Percentiles rank a stretch among this genome's conserved stretches.
Evolutionary conservation across 805 yeast species (phyloP).

Genomic region (Candida sonorensis): DNA sequence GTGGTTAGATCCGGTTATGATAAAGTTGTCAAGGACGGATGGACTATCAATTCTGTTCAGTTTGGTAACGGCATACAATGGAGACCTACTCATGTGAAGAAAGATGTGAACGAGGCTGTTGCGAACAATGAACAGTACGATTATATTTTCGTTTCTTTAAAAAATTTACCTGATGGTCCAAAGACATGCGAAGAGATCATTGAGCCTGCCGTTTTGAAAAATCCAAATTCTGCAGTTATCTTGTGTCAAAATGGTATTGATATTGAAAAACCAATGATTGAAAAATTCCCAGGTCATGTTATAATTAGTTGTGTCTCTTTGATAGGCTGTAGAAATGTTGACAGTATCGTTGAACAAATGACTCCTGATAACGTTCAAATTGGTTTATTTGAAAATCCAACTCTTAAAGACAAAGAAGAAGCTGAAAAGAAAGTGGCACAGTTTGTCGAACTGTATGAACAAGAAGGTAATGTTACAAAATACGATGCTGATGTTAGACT

Average conservation of each 20-base stretch:
- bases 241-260: slow-evolving; percentile 35
- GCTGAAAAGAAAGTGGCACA: slow-evolving; percentile 18
- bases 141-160: slow-evolving; percentile 50
- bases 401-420: slow-evolving; percentile 11
- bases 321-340: slow-evolving; percentile 24
- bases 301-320: slow-evolving; percentile 32
- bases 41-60: slow-evolving; percentile 48
- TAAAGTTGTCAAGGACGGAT: slow-evolving; percentile 45
- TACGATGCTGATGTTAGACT: slow-evolving; percentile 27
- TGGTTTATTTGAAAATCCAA: slow-evolving; percentile 28
- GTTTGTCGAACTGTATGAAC: slow-evolving; percentile 25
- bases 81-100: slow-evolving; percentile 43
- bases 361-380: slow-evolving; percentile 27
- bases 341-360: slow-evolving; percentile 22
- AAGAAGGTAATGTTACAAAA: slow-evolving; percentile 16
- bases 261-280: slow-evolving; percentile 29
- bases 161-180: slow-evolving; percentile 52
- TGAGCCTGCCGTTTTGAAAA: slow-evolving; percentile 27
- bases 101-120: slow-evolving; percentile 39
- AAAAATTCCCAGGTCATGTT: slow-evolving; percentile 25
- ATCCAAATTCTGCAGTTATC: slow-evolving; percentile 23
- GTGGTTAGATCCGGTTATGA: slow-evolving; percentile 60
- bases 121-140: slow-evolving; percentile 35
- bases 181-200: slow-evolving; percentile 37
- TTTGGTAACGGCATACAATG: slow-evolving; percentile 49